Base-by-base conservation (phyloP, 371 early-diverging fungal genomes). In the Rhizopus arrhizus region DNA sequence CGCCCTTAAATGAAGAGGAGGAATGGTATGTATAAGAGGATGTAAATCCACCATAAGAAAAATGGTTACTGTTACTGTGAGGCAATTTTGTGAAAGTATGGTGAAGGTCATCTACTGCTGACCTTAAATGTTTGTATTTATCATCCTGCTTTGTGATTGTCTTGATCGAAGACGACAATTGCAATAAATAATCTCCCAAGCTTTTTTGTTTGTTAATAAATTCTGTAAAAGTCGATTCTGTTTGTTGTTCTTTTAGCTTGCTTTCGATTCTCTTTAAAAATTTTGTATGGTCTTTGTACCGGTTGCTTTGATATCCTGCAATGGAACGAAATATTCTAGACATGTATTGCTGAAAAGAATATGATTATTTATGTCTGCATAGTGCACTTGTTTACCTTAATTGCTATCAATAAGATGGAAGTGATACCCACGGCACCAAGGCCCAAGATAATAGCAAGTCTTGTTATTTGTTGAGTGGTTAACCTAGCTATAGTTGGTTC, bases 401-500 rank as follows among this genome's bases (percentile, higher is more conserved):
- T 57, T 9, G 72, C 22, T 12, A 56, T 45, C 4, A 66, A 16
- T 7, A 75, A 13, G 10, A 58, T 58, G n/a, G 66, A 62, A 31
- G 73, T 68, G n/a, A 73, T 28, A 28, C 75, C 68, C 11, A 74
- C 66, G 3, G 70, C 60, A 10, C 77, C 64, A 12, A 75, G 15
- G 4, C 72, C 77, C 10, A 69, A 15, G 4, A 72, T 16, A 2
- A 75, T 22, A 11, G 72, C 74, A 45, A 62, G 49, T 8, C 53
- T 66, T 5, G 72, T 16, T 10, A 80, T 11, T n/a, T 69, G 62
- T 40, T 68, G 55, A 12, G 50, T 48, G 12, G 73, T 64, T 65
- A 75, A 50, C 13, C 66, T 47, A 0, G 56, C 59, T 16, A 29
- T 12, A 7, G 31, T 5, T 45, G 57, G 43, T 29, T 47, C 55